Evolutionary conservation across 2,329 filamentous ascomycete genomes (phyloP).

Genomic region (Dactylonectria macrodidyma): DNA sequence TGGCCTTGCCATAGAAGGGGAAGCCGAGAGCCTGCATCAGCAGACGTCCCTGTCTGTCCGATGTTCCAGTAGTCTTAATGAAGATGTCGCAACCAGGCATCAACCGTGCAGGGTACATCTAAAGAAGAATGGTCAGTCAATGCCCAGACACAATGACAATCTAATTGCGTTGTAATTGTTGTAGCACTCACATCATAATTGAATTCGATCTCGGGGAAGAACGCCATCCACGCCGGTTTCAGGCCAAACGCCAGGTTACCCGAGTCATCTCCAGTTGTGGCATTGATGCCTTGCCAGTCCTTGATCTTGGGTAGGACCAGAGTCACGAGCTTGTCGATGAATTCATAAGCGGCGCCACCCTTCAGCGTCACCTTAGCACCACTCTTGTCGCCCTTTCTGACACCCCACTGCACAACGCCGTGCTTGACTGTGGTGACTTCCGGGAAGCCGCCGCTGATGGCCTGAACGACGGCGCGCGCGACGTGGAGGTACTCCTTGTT

Average conservation of each 20-base stretch:
- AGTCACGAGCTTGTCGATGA: slow-evolving; percentile 90
- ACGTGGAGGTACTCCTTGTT: slow-evolving; percentile 85
- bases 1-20: slow-evolving; percentile 85
- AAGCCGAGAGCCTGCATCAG: slow-evolving; percentile 66
- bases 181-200: slow-evolving; percentile 87
- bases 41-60: slow-evolving; percentile 86
- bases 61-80: slow-evolving; percentile 87
- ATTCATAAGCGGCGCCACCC: slow-evolving; percentile 89
- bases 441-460: slow-evolving; percentile 85
- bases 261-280: slow-evolving; percentile 82
- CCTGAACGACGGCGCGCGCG: slow-evolving; percentile 86
- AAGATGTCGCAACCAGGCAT: slow-evolving; percentile 89
- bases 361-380: slow-evolving; percentile 83
- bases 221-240: slow-evolving; percentile 78
- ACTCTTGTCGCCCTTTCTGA: slow-evolving; percentile 79
- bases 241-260: slow-evolving; percentile 92
- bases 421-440: slow-evolving; percentile 78
- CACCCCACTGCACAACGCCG: slow-evolving; percentile 82
- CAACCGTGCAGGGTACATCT: slow-evolving; percentile 78
- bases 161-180: too few species aligned
- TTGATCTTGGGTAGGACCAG: slow-evolving; percentile 95
- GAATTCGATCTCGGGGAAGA: slow-evolving; percentile 94
- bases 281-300: slow-evolving; percentile 84
- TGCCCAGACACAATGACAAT: background rate
- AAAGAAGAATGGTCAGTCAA: slow-evolving; percentile 29